Base-by-base conservation (phyloP, 805 yeast genomes). In the Ogataea parapolymorpha region DNA sequence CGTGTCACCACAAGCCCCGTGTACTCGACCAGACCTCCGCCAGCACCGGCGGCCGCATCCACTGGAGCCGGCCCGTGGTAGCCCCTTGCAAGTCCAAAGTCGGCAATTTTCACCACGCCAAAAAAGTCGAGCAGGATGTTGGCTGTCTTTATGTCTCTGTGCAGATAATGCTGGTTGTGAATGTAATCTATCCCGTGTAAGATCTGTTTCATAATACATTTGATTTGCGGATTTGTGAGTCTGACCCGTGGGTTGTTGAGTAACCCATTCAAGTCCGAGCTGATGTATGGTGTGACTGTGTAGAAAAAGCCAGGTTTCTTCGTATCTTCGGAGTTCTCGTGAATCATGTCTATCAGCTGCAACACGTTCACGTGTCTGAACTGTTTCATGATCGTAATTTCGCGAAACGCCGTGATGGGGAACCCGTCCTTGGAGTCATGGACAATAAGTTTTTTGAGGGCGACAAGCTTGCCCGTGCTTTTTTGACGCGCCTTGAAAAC, bases 61-160 rank as follows among this genome's bases (percentile, higher is more conserved):
- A 41, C 37, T 2, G 66, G 61, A 1, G 63, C 56, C 0, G 51
- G 31, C 0, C 82, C 82, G 33, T 58, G 58, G 35, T 58, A 65
- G 4, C 71, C 61, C 48, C 98, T 71, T 2, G 98, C 98, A 26
- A 93, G 69, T 1, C 99, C 99, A 61, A 93, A 95, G 65, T 93
- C 99, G 2, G 96, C 99, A 34, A 93, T 78, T 56, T 91, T 91
- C 27, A 95, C 70, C 7, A 78, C 67, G 1, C 99, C 99, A 37
- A 71, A 66, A 38, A 71, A 75, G 54, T 85, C 90, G 7, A 93
- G 73, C 27, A 93, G 72, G 25, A 93, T 85, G 55, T 93, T 93
- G n/a, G 99, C 96, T 0, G 98, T 89, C 62, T 93, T 93, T 44
- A 93, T 86, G 58, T 93, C 99, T 42, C 99, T 74, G 61, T 93